Conservation (phyloP, 352 stramenopile genomes). For the Phytophthora hibernalis region DNA sequence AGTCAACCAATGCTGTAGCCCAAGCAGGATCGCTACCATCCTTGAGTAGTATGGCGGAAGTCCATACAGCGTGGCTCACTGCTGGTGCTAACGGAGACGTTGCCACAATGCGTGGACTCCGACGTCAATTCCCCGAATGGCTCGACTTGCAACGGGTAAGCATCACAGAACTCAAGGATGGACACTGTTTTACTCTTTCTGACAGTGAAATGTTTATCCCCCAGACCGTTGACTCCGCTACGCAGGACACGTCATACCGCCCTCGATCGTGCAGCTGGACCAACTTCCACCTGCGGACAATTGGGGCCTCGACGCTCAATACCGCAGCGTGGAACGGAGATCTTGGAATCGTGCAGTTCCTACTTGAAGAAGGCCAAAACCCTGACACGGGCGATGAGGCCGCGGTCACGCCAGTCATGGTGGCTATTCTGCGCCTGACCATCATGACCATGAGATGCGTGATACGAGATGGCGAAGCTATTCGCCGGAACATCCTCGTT, state of each 20-base stretch:
- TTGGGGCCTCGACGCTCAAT: constrained; percentile 23
- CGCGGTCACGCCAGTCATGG: constrained; percentile 32
- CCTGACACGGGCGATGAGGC: constrained; percentile 27
- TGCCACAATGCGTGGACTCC: constrained; percentile 19
- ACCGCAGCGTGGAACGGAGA: constrained; percentile 19
- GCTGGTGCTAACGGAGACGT: constrained; percentile 26
- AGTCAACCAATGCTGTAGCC: neutral
- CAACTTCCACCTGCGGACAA: constrained; percentile 6
- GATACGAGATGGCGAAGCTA: constrained; percentile 13
- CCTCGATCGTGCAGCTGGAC: constrained; percentile 19
- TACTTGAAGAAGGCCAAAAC: constrained; percentile 23
- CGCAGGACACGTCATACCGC: neutral
- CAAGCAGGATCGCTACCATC: neutral
- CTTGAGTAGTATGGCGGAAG: neutral
- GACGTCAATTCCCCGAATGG: constrained; percentile 21
- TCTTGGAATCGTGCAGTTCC: constrained; percentile 10
- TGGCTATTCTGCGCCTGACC: constrained; percentile 24
- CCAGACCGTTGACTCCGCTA: neutral
- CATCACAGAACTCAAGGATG: neutral
- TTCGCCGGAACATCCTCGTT: constrained; percentile 32
- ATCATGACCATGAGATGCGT: constrained; percentile 34
- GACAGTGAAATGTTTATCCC: neutral
- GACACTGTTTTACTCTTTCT: neutral
- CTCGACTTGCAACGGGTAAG: constrained; percentile 35
- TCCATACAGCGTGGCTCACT: constrained; percentile 29